Conservation (phyloP, 1,284 basidiomycete genomes). For the Leccinum huronense region DNA sequence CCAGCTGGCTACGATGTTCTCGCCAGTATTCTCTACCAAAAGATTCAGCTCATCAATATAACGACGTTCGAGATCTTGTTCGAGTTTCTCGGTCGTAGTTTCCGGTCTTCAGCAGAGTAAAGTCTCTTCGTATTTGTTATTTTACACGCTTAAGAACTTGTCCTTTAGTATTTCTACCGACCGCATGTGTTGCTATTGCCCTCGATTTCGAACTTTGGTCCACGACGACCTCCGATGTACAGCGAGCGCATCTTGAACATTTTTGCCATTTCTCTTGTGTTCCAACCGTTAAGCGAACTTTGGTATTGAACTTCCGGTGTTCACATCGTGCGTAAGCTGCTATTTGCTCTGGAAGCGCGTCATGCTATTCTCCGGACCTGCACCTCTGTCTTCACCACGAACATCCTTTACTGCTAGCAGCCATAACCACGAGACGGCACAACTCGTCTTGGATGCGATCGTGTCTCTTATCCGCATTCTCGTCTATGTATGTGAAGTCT, state of each 20-base stretch:
- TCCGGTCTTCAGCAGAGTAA: slow-evolving; percentile 70
- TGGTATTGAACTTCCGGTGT: slow-evolving; percentile 53
- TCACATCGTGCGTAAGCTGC: slow-evolving; percentile 70
- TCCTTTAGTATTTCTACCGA: slow-evolving; percentile 66
- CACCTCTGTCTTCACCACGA: slow-evolving; percentile 44
- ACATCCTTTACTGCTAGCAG: slow-evolving; percentile 37
- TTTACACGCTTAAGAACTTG: slow-evolving; percentile 8
- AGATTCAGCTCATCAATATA: slow-evolving; percentile 74
- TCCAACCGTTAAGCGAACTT: slow-evolving; percentile 68
- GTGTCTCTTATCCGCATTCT: slow-evolving; percentile 54
- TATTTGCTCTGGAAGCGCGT: slow-evolving; percentile 76
- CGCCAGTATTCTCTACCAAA: slow-evolving; percentile 69
- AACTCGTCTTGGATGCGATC: slow-evolving; percentile 59
- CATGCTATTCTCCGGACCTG: slow-evolving; percentile 61
- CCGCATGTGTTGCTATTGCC: slow-evolving; percentile 81
- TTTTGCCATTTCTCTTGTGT: slow-evolving; percentile 68
- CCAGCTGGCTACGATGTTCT: slow-evolving; percentile 88
- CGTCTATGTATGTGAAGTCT: slow-evolving; percentile 60
- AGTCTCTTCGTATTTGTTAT: slow-evolving; percentile 7
- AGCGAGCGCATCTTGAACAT: slow-evolving; percentile 76
- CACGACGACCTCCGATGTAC: slow-evolving; percentile 64
- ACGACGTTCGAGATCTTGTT: slow-evolving; percentile 77
- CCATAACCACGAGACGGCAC: slow-evolving; percentile 47
- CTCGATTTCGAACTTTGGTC: slow-evolving; percentile 94
- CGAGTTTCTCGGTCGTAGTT: slow-evolving; percentile 81